Evolutionary conservation across 2,329 filamentous ascomycete species (phyloP), one percentile per base, ranked within the genome.

Genomic region (Penicillium paneum): DNA sequence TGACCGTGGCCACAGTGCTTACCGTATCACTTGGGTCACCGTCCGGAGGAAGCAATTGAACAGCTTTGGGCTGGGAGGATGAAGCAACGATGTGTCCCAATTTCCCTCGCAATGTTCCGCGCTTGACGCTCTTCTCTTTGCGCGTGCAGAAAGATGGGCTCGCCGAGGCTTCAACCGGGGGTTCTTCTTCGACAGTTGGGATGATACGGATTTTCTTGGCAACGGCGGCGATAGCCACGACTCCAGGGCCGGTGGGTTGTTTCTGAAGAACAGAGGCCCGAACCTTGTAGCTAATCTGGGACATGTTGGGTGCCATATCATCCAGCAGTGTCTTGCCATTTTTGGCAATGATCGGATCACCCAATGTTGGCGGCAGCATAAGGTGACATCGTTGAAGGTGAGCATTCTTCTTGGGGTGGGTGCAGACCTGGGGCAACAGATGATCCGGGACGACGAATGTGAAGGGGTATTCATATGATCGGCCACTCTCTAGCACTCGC

Each of bases 221-320:
- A 44, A 78, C 77, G 15, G 81, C 78, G 5, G 72, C 77, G n/a
- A 87, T 61, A 0, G 78, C 66, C 10, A 73, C 71, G 1, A 74
- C 54, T 28, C 39, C 66, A 69, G 28, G 68, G 69, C n/a, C 76
- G 73, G 8, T 48, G 72, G 58, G 31, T 75, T 69, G 39, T 51
- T 51, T 48, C 49, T 74, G 78, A 10, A 73, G 64, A 19, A 84
- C 66, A 32, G 75, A 76, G 11, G 77, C 78, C 32, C 78, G 75
- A 53, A 88, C 74, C 1, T 74, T 76, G 62, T 88, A 88, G 2
- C 74, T 73, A 42, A 88, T 80, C 64, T 78, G 82, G 32, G 78
- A 75, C 84, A 87, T 87, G 8, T 83, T 78, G 0, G 85, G 85
- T 2, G 82, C 75, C 65, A 87, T 74, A 61, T 88, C 85, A 64